phyloP scores from a whole-genome alignment of 2,329 filamentous ascomycete species.

The Tolypocladium inflatum region DNA sequence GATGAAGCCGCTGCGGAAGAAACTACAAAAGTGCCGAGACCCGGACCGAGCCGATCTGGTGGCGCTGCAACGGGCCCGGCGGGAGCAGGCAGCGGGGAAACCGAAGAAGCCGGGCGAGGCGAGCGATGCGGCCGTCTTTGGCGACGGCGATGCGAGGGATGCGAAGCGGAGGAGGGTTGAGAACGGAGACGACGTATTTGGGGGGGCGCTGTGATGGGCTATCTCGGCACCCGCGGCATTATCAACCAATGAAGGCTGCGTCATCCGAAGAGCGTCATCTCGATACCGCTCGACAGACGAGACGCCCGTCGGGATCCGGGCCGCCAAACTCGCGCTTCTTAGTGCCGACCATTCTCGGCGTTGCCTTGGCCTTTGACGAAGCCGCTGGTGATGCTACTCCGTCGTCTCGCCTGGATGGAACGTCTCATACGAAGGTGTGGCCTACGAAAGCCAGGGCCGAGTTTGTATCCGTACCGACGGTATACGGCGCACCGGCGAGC shows the following conservation, averaged over 20 bases:
- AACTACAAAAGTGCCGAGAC: slow-evolving; percentile 64
- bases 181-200: slow-evolving; percentile 36
- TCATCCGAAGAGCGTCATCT: neutral
- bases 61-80: slow-evolving; percentile 55
- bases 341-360: neutral
- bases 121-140: slow-evolving; percentile 38
- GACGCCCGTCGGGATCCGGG: no score
- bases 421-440: neutral
- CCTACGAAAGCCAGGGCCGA: neutral
- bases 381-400: neutral
- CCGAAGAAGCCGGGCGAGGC: slow-evolving; percentile 30
- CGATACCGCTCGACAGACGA: no score
- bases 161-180: slow-evolving; percentile 37
- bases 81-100: slow-evolving; percentile 38
- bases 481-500: no score
- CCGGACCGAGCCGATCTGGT: slow-evolving; percentile 66
- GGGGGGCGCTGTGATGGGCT: slow-evolving; percentile 24
- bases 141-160: slow-evolving; percentile 26
- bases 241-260: neutral
- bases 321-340: neutral
- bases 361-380: neutral
- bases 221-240: neutral
- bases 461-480: neutral
- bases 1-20: slow-evolving; percentile 53
- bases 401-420: neutral